Evolutionary conservation across 352 stramenopile species (phyloP).

Genomic region (Labyrinthula sp.): DNA sequence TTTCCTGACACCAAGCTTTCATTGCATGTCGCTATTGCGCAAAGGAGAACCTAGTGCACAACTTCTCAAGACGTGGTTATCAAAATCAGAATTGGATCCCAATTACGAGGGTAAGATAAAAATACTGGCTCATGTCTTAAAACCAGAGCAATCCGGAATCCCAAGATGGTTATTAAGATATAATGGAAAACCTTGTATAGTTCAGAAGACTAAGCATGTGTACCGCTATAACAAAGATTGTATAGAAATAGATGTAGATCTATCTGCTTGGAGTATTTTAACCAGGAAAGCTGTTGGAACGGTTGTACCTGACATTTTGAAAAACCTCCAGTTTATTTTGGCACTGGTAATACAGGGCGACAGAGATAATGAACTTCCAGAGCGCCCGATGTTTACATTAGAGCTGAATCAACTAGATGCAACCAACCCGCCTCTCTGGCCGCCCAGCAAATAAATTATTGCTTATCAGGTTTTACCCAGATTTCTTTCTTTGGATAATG

Average conservation of each 20-base stretch:
- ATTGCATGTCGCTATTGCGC: no score
- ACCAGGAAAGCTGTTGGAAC: constrained; percentile 12
- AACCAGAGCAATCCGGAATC: constrained; percentile 18
- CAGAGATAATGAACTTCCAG: constrained; percentile 22
- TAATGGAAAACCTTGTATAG: constrained; percentile 22
- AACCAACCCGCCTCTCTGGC: no score
- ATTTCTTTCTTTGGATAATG: no score
- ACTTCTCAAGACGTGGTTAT: constrained; percentile 17
- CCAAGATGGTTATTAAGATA: constrained; percentile 11
- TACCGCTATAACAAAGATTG: constrained; percentile 2
- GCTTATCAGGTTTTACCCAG: no score
- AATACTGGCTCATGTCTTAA: constrained; percentile 20
- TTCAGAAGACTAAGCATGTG: constrained; percentile 6
- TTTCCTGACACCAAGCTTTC: no score
- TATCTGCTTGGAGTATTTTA: constrained; percentile 14
- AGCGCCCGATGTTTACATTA: constrained; percentile 13
- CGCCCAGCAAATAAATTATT: no score
- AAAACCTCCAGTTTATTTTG: constrained; percentile 25
- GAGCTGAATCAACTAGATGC: constrained; percentile 8
- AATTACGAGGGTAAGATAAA: constrained; percentile 18
- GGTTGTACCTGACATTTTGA: constrained; percentile 4
- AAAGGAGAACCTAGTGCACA: constrained; percentile 3
- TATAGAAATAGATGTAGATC: constrained; percentile 24
- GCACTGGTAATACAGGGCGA: constrained; percentile 25
- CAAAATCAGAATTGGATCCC: constrained; percentile 1